Conservation (phyloP, 805 yeast species). For the Candida sithepensis region DNA sequence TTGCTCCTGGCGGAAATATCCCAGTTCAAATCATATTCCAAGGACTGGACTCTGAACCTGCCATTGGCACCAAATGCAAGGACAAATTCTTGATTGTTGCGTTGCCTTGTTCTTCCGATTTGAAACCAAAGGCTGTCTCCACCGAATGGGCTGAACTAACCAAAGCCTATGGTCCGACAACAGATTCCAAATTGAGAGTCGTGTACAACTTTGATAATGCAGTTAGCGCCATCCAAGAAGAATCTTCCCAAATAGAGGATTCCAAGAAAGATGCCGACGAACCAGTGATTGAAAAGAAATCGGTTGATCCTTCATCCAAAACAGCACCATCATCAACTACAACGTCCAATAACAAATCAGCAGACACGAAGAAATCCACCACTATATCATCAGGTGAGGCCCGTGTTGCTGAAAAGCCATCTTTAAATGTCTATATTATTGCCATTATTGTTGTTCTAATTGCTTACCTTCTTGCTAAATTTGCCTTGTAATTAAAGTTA, state of each 20-base stretch:
- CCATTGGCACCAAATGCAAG: slow-evolving; percentile 70
- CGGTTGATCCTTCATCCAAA: slow-evolving; percentile 4
- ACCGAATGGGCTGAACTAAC: slow-evolving; percentile 72
- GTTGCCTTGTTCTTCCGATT: slow-evolving; percentile 64
- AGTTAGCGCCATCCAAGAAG: slow-evolving; percentile 31
- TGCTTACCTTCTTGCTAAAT: slow-evolving; percentile 20
- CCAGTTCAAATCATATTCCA: slow-evolving; percentile 82
- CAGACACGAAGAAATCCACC: not conserved
- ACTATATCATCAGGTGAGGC: not conserved
- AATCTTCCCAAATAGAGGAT: slow-evolving; percentile 17
- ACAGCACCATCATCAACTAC: slow-evolving; percentile 9
- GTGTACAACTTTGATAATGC: slow-evolving; percentile 27
- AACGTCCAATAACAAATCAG: not conserved
- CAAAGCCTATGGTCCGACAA: slow-evolving; percentile 42
- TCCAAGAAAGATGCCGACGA: not conserved
- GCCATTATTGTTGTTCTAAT: slow-evolving; percentile 18
- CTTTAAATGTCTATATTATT: slow-evolving; percentile 13
- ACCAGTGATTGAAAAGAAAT: not conserved
- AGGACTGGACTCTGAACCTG: slow-evolving; percentile 75
- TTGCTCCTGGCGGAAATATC: slow-evolving; percentile 68
- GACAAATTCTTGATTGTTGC: slow-evolving; percentile 92
- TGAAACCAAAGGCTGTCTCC: slow-evolving; percentile 54
- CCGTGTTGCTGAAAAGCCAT: not conserved
- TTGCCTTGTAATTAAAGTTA: slow-evolving; percentile 2
- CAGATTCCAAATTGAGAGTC: slow-evolving; percentile 31